Evolutionary conservation across 345 rosid species (phyloP), one percentile per base, ranked within the genome.

Genomic region (Brassica nigra): DNA sequence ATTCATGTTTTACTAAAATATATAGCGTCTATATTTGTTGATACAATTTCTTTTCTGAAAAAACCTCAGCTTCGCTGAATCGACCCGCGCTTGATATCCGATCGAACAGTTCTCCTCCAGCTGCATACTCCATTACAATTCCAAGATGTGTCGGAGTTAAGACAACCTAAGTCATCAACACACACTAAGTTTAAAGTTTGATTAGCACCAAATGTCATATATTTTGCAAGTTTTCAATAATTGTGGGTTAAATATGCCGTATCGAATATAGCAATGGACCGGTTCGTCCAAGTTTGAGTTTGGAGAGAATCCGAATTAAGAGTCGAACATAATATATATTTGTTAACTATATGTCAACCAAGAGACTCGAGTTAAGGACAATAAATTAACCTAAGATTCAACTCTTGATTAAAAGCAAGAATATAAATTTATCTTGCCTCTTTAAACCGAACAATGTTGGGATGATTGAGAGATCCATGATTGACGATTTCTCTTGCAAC

Each of bases 121-220:
- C 92, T 79, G 95, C 95, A 70, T 87, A 89, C 83, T 90, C 95
- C 92, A 87, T 90, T 70, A 89, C 92, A 70, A 90, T 90, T 52
- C 89, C 95, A 55, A 89, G 88, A 83, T 90, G 95, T 76, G 91
- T 89, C 1, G 89, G 88, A 10, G 91, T 86, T 75, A 87, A 66
- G 36, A 85, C 85, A 49, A 90, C 95, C 95, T 89, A 81, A 62
- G 81, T 47, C 37, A 33, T 63, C 27, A 11, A 67, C 15, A 37
- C 64, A 62, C 64, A 62, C 18, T 57, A 66, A 30, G 33, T 23
- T 16, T 12, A 15, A 18, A 72, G 52, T 16, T 16, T 44, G 37
- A 18, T 65, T 3, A 73, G 8, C 58, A 20, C 33, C 18, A 66
- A 66, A 67, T n/a, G 23, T 9, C 14, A 67, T 23, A 1, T 5